Percentiles rank a stretch among this genome's conserved stretches.
These are phyloP conservation scores for Phaeosphaeriaceae sp. DNA, from an alignment of 2,329 filamentous ascomycete genomes.

Conservation along the genomic window DNA sequence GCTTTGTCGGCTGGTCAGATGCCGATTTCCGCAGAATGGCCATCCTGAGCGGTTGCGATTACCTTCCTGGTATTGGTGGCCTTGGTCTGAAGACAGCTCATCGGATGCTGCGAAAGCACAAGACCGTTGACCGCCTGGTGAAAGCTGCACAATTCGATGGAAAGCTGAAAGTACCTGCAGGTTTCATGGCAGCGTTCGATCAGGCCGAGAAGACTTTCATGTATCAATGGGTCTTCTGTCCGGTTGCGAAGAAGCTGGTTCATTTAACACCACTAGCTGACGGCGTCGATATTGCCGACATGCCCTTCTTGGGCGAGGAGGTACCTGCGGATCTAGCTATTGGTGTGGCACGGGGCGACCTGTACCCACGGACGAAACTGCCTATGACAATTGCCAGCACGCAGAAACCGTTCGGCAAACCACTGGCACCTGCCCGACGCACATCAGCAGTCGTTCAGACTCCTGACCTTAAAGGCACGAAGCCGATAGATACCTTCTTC, in stretches of 20 bases:
- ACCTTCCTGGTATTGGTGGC: slow-evolving; percentile 82
- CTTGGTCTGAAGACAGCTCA: slow-evolving; percentile 95
- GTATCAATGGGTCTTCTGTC: slow-evolving; percentile 94
- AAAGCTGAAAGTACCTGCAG: slow-evolving; percentile 78
- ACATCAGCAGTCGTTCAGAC: slow-evolving; percentile 39
- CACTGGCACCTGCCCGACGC: slow-evolving; percentile 49
- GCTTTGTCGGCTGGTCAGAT: slow-evolving; percentile 90
- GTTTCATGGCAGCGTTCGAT: slow-evolving; percentile 81
- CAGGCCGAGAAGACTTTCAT: slow-evolving; percentile 92
- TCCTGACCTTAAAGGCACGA: slow-evolving; percentile 64
- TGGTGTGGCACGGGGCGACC: slow-evolving; percentile 78
- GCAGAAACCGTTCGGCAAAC: slow-evolving; percentile 38
- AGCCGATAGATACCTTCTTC: slow-evolving; percentile 71
- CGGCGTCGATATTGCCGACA: slow-evolving; percentile 69
- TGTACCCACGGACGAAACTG: slow-evolving; percentile 89
- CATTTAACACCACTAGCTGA: slow-evolving; percentile 73
- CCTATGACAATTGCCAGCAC: slow-evolving; percentile 54
- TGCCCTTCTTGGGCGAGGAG: slow-evolving; percentile 81
- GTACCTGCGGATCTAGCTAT: slow-evolving; percentile 73
- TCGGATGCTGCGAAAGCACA: slow-evolving; percentile 87
- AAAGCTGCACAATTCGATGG: slow-evolving; percentile 88
- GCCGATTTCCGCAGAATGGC: slow-evolving; percentile 92
- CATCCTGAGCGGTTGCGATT: slow-evolving; percentile 95
- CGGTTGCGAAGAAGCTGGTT: slow-evolving; percentile 72
- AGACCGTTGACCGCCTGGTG: slow-evolving; percentile 81